Evolutionary conservation across 75 land plant genomes (phyloP).

Genomic region (Ceratopteris richardii): DNA sequence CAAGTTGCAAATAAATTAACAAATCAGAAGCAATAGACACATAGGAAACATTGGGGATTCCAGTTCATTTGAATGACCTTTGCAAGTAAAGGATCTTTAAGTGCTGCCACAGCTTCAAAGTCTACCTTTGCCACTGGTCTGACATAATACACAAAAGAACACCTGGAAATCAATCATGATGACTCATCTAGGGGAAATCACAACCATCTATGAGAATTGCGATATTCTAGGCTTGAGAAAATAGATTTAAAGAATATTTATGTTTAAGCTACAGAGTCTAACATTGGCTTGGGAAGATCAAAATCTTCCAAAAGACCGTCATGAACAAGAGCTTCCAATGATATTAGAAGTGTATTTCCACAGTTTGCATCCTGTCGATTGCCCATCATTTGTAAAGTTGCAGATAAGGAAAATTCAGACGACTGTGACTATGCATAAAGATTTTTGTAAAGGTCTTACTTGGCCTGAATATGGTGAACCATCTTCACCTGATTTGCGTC

Average conservation of each 20-base stretch:
- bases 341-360: slow-evolving; percentile 92
- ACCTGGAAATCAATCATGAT: no score
- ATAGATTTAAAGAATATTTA: background rate
- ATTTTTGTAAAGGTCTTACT: slow-evolving; percentile 22
- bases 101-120: slow-evolving; percentile 44
- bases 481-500: slow-evolving; percentile 78
- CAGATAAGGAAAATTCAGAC: background rate
- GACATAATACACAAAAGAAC: slow-evolving; percentile 5
- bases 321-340: slow-evolving; percentile 82
- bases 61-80: slow-evolving; percentile 48
- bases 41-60: no score
- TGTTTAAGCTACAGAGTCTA: no score
- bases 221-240: no score
- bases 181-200: no score
- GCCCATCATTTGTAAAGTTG: no score
- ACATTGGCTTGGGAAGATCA: slow-evolving; percentile 81
- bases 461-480: slow-evolving; percentile 97
- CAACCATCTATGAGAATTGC: no score
- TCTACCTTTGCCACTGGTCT: slow-evolving; percentile 55
- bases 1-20: no score
- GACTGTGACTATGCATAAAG: no score
- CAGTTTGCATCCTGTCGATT: slow-evolving; percentile 90
- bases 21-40: no score
- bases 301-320: slow-evolving; percentile 61
- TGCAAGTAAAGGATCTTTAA: slow-evolving; percentile 74